Percentiles rank a stretch among this genome's conserved stretches.
phyloP scores from a whole-genome alignment of 176 grass and related monocot genomes.

The Olyra latifolia region DNA sequence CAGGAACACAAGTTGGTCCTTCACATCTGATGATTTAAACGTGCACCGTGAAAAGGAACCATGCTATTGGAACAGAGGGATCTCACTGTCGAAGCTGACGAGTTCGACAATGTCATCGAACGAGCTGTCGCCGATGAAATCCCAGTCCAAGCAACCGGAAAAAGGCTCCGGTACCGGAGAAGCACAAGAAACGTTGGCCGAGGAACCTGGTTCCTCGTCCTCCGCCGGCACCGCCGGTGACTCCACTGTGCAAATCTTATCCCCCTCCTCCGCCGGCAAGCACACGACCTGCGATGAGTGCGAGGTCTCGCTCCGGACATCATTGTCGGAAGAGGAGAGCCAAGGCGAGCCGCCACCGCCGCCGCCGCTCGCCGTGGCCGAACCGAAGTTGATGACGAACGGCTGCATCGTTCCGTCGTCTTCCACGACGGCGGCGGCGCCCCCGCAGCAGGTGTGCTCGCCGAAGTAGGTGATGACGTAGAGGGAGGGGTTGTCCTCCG shows the following conservation, averaged over 20 bases:
- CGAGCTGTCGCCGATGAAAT: neutral
- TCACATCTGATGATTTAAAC: neutral
- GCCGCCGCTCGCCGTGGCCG: neutral
- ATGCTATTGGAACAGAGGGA: neutral
- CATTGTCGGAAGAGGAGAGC: neutral
- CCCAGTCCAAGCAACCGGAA: neutral
- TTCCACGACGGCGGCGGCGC: neutral
- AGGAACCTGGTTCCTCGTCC: neutral
- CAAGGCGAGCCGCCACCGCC: neutral
- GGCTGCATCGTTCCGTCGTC: neutral
- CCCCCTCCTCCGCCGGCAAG: neutral
- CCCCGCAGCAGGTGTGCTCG: slow-evolving; percentile 44
- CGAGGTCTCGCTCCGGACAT: neutral
- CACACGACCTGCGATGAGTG: neutral
- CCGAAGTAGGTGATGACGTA: slow-evolving; percentile 55
- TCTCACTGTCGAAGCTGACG: neutral
- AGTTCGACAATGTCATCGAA: neutral
- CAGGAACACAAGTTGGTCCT: neutral
- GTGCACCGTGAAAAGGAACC: neutral
- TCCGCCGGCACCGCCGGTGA: neutral
- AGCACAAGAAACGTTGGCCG: neutral
- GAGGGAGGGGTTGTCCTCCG: slow-evolving; percentile 38
- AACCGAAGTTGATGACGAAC: slow-evolving; percentile 42
- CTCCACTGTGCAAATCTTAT: neutral
- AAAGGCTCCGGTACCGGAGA: neutral